phyloP scores from a whole-genome alignment of 352 stramenopile species.

The Pythium vanterpoolii region DNA sequence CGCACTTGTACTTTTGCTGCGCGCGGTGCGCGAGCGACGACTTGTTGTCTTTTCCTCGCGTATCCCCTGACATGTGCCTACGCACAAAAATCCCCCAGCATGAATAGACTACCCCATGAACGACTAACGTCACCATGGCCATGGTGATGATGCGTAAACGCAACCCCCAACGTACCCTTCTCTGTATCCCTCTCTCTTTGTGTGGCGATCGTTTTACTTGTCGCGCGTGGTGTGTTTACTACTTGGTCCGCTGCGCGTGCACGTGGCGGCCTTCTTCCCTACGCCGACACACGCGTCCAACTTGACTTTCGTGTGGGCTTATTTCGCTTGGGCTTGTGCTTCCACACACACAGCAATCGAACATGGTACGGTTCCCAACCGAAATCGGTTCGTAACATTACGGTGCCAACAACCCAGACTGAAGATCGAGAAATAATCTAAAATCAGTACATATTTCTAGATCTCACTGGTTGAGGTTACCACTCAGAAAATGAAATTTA shows the following conservation, averaged over 20 bases:
- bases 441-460: slow-evolving; percentile 7
- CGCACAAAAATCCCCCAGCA: background rate
- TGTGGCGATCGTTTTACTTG: background rate
- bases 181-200: background rate
- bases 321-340: slow-evolving; percentile 7
- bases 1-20: slow-evolving; percentile 87
- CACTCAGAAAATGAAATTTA: background rate
- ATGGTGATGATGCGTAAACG: background rate
- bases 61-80: slow-evolving; percentile 53
- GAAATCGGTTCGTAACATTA: slow-evolving; percentile 23
- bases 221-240: background rate
- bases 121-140: too few species aligned
- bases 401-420: background rate
- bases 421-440: background rate
- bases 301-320: slow-evolving; percentile 2
- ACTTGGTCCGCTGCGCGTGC: background rate
- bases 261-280: background rate
- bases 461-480: too few species aligned
- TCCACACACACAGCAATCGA: slow-evolving; percentile 25
- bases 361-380: slow-evolving; percentile 18
- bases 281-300: slow-evolving; percentile 4
- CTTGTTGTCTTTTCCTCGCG: slow-evolving; percentile 79
- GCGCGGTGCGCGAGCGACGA: slow-evolving; percentile 81
- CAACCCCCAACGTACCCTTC: background rate
- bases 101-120: too few species aligned